Evolutionary conservation across 2,329 filamentous ascomycete species (phyloP).

Genomic region (Pyrenochaeta sp.): DNA sequence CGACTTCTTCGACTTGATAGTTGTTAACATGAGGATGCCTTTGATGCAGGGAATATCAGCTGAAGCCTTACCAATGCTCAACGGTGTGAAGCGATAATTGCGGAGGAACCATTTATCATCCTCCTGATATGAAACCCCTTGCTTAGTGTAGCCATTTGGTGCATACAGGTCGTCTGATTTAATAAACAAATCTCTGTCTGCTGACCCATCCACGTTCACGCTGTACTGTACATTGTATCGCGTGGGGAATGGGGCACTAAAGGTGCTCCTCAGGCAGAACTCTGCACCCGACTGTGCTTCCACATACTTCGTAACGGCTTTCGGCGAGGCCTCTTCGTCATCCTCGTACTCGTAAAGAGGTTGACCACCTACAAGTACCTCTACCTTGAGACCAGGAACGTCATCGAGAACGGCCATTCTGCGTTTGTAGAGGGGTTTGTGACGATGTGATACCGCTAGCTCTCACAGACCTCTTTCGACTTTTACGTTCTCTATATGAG

Average conservation of each 20-base stretch:
- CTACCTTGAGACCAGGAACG: constrained; percentile 11
- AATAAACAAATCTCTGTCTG: background rate
- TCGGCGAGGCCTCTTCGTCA: background rate
- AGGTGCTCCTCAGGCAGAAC: constrained; percentile 4
- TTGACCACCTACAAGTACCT: constrained; percentile 9
- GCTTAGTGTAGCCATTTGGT: background rate
- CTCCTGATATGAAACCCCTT: background rate
- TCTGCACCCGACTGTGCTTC: constrained; percentile 9
- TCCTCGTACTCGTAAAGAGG: constrained; percentile 21
- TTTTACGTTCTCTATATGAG: background rate
- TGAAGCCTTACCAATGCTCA: constrained; percentile 14
- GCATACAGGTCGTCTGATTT: background rate
- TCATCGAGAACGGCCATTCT: constrained; percentile 20
- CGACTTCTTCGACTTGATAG: background rate
- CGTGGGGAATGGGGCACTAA: constrained; percentile 2
- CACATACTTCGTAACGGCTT: constrained; percentile 12
- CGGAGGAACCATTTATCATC: background rate
- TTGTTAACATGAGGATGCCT: background rate
- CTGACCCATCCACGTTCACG: background rate
- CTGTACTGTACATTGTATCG: background rate
- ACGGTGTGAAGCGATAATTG: constrained; percentile 11
- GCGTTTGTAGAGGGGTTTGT: background rate
- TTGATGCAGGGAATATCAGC: background rate
- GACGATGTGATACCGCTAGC: background rate
- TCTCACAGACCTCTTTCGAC: background rate